These are phyloP conservation scores for Acer campestre DNA, from an alignment of 345 rosid species.

Conservation along the genomic window DNA sequence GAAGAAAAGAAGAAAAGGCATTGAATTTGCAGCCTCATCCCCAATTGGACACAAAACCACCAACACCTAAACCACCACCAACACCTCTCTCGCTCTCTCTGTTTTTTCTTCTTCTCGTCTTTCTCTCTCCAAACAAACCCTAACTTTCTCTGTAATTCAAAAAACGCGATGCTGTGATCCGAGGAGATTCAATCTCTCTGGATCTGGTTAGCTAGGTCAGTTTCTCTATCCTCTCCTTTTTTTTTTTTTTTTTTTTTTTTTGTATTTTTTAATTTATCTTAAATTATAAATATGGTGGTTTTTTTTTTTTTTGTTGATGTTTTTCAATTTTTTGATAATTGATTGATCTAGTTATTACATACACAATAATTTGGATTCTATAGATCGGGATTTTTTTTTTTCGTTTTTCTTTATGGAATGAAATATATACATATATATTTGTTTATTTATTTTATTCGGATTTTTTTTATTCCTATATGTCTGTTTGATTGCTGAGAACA, in stretches of 20 bases:
- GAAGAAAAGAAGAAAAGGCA: background rate
- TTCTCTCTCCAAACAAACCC: slow-evolving; percentile 34
- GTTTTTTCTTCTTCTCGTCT: background rate
- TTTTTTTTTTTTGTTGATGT: background rate
- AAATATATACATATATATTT: background rate
- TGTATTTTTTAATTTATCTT: background rate
- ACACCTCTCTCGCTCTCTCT: slow-evolving; percentile 11
- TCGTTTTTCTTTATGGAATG: background rate
- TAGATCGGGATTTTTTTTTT: slow-evolving; percentile 14
- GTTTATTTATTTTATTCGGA: background rate
- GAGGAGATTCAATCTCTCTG: background rate
- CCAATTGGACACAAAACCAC: slow-evolving; percentile 17
- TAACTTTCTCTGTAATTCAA: slow-evolving; percentile 15
- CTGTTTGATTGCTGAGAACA: background rate
- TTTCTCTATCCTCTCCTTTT: background rate
- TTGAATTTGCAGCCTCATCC: slow-evolving; percentile 38
- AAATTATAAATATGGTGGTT: background rate
- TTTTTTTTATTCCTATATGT: background rate
- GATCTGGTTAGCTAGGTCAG: slow-evolving; percentile 37
- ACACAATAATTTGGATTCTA: background rate
- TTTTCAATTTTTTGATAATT: background rate
- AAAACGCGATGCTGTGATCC: slow-evolving; percentile 29
- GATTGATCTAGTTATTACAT: slow-evolving; percentile 2
- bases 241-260: too few species aligned
- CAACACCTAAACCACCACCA: slow-evolving; percentile 5